These are phyloP conservation scores for Annona cherimola DNA, from an alignment of 164 flowering plant species.

Conservation along the genomic window DNA sequence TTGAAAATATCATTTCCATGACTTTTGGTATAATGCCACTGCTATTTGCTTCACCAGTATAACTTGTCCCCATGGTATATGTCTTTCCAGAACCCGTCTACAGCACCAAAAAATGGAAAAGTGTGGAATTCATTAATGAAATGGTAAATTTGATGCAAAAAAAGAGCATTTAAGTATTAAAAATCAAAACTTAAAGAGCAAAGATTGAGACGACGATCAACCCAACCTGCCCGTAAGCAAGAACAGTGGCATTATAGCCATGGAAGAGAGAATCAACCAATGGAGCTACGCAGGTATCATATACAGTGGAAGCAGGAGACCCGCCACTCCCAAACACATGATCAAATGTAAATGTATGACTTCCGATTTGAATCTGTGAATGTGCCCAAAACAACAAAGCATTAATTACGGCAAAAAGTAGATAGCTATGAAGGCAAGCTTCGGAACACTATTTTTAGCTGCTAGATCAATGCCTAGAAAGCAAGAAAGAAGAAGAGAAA, in stretches of 20 bases:
- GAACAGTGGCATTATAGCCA: slow-evolving; percentile 95
- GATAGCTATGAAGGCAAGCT: neutral
- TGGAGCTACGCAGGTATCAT: slow-evolving; percentile 71
- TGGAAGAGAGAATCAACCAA: slow-evolving; percentile 74
- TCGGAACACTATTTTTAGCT: too few relatives aligned
- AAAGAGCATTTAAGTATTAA: neutral
- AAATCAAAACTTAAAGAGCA: neutral
- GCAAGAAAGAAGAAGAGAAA: too few relatives aligned
- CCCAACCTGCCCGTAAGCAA: slow-evolving; percentile 93
- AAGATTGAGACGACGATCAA: neutral
- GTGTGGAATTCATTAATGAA: neutral
- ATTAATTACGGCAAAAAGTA: neutral
- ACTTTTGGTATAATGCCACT: slow-evolving; percentile 80
- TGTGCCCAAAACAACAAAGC: neutral
- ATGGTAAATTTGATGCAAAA: neutral
- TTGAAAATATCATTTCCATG: slow-evolving; percentile 66
- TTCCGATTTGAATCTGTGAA: slow-evolving; percentile 82
- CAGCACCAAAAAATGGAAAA: slow-evolving; percentile 1
- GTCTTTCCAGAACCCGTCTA: slow-evolving; percentile 99
- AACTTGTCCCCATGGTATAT: slow-evolving; percentile 94
- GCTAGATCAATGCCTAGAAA: too few relatives aligned
- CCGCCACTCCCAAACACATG: slow-evolving; percentile 59
- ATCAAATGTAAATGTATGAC: slow-evolving; percentile 85
- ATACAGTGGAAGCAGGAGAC: slow-evolving; percentile 38
- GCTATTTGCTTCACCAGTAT: slow-evolving; percentile 51